A percentile compares a stretch with the other conserved stretches of the same genome.
Conservation (phyloP, 495 filamentous ascomycete genomes). For the Margaritispora aquatica region DNA sequence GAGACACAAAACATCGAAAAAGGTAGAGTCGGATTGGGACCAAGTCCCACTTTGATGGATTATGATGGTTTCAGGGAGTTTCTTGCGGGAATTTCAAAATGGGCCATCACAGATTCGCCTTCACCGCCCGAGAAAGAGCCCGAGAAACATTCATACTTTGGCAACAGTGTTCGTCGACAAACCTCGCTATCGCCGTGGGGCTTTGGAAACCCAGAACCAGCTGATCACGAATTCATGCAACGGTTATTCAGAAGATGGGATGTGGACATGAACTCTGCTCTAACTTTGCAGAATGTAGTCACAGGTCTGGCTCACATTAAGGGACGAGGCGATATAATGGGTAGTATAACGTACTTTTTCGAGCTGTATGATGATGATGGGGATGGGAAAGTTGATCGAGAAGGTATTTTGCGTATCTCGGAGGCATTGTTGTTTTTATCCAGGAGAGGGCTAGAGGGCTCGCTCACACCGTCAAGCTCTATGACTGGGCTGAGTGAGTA, state of each 20-base stretch:
- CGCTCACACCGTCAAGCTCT: constrained; percentile 46
- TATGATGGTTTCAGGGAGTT: constrained; percentile 95
- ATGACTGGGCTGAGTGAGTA: constrained; percentile 30
- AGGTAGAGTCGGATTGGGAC: constrained; percentile 83
- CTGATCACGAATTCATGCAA: constrained; percentile 92
- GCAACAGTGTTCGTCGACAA: constrained; percentile 42
- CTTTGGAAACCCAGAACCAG: constrained; percentile 65
- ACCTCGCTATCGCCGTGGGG: constrained; percentile 65
- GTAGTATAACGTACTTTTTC: constrained; percentile 94
- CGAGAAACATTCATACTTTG: constrained; percentile 43
- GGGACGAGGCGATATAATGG: constrained; percentile 92
- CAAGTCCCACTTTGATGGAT: constrained; percentile 86
- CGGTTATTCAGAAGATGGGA: constrained; percentile 89
- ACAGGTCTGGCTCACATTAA: constrained; percentile 85
- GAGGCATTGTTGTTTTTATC: constrained; percentile 92
- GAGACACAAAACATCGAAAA: constrained; percentile 52
- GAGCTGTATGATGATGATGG: constrained; percentile 91
- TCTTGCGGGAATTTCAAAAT: constrained; percentile 77
- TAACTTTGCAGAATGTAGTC: constrained; percentile 87
- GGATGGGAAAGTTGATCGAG: constrained; percentile 90
- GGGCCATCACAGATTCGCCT: constrained; percentile 82
- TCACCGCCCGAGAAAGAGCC: constrained; percentile 49
- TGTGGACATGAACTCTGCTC: constrained; percentile 59
- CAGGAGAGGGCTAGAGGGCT: constrained; percentile 73
- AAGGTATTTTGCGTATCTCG: constrained; percentile 91